These are phyloP conservation scores for Halteria grandinella DNA, from an alignment of 73 alveolate species.

Conservation along the genomic window DNA sequence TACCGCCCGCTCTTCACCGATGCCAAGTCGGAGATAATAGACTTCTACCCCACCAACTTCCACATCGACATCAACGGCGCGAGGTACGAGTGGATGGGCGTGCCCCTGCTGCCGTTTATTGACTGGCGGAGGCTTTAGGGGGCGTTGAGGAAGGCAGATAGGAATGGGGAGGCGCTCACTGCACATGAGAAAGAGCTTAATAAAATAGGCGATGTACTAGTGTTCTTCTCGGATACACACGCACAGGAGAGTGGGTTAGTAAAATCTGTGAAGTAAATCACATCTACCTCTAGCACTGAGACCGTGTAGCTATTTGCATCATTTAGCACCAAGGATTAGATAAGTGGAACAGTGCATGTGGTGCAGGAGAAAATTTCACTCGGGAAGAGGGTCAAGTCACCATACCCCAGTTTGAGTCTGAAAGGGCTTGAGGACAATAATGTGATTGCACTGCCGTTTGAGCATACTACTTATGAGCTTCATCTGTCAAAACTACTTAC, in stretches of 20 bases:
- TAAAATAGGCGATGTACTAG: slow-evolving; percentile 48
- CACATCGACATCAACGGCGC: slow-evolving; percentile 96
- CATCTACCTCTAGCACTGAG: too few species aligned
- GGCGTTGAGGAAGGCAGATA: slow-evolving; percentile 61
- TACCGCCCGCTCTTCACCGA: slow-evolving; percentile 75
- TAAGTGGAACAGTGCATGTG: slow-evolving; percentile 11
- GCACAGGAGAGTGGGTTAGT: too few species aligned
- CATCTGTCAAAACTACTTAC: slow-evolving; percentile 34
- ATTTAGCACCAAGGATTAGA: slow-evolving; percentile 15
- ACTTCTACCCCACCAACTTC: slow-evolving; percentile 97
- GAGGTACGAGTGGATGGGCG: slow-evolving; percentile 99
- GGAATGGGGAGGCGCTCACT: neutral
- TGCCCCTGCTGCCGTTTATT: slow-evolving; percentile 94
- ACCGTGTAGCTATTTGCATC: slow-evolving; percentile 23
- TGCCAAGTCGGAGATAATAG: slow-evolving; percentile 90
- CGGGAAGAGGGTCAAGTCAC: neutral
- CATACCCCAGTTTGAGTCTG: neutral
- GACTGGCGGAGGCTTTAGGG: slow-evolving; percentile 83
- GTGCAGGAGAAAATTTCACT: neutral
- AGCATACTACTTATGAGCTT: neutral
- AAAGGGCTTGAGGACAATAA: neutral
- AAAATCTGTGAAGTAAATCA: too few species aligned
- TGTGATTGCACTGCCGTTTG: neutral
- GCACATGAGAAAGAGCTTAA: slow-evolving; percentile 40
- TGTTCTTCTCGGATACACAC: slow-evolving; percentile 11